Evolutionary conservation across 768 basidiomycete species (phyloP).

Genomic region (Botryobasidium botryosum): DNA sequence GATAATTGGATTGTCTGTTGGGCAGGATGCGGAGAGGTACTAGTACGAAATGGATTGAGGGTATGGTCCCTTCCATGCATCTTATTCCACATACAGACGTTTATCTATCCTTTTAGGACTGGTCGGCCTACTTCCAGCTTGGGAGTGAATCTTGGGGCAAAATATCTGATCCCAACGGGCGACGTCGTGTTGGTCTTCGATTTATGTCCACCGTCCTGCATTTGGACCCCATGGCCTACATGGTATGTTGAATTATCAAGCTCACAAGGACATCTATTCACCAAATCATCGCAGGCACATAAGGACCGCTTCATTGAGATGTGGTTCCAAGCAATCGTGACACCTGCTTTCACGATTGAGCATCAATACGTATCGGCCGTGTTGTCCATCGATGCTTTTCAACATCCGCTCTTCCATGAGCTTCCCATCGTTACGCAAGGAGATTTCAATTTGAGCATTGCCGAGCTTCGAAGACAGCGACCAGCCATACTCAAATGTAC

Average conservation of each 20-base stretch:
- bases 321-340: slow-evolving; percentile 35
- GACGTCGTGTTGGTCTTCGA: slow-evolving; percentile 42
- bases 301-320: slow-evolving; percentile 36
- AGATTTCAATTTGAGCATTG: too few species aligned
- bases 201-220: slow-evolving; percentile 41
- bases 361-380: slow-evolving; percentile 39
- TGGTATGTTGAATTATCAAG: slow-evolving; percentile 23
- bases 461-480: too few species aligned
- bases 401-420: slow-evolving; percentile 25
- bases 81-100: slow-evolving; percentile 1
- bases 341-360: slow-evolving; percentile 33
- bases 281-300: slow-evolving; percentile 22
- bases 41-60: slow-evolving; percentile 33
- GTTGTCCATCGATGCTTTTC: slow-evolving; percentile 39
- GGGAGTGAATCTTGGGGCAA: slow-evolving; percentile 38
- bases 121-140: slow-evolving; percentile 38
- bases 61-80: slow-evolving; percentile 19
- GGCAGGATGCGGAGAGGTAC: slow-evolving; percentile 48
- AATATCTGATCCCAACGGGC: slow-evolving; percentile 33
- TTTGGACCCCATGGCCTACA: slow-evolving; percentile 43
- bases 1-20: slow-evolving; percentile 45
- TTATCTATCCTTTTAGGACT: slow-evolving; percentile 28
- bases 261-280: slow-evolving; percentile 1
- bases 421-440: slow-evolving; percentile 4
- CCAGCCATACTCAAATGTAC: too few species aligned